Evolutionary conservation across 306 rosid genomes (phyloP), one percentile per base, ranked within the genome.

Genomic region (Quercus rubra): DNA sequence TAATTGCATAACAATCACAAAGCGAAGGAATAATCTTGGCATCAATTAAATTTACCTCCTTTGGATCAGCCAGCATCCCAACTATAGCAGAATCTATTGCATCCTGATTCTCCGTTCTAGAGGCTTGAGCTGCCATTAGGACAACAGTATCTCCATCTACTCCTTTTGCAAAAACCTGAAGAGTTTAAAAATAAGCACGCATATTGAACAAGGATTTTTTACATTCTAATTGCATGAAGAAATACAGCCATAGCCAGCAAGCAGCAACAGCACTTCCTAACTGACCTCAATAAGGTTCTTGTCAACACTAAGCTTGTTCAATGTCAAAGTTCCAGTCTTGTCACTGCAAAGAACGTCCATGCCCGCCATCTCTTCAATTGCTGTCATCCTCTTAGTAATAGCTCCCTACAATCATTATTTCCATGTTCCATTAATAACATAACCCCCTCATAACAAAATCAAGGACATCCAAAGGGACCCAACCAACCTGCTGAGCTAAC

Each of bases 301-400:
- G 79, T 95, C 99, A 71, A 95, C 99, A 3, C 90, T 82, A 52
- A 95, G 97, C 90, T 91, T 95, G 85, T 95, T 95, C 54, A 95
- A 74, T 7, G 99, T 95, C 78, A 95, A 85, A 70, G 99, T 95
- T 81, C 99, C 99, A 9, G 99, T 95, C 85, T 95, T 95, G 75
- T 95, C 99, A 79, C 99, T 95, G 90, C 97, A 95, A 85, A 95
- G 99, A 79, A 95, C 99, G 68, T 95, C 99, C 99, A 95, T 96
- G 85, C 99, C 98, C 2, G 99, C 99, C 99, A 96, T 96, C 81
- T 96, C 99, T 87, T 96, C 99, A 70, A 95, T 95, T 68, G 99
- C 97, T 49, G 99, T 95, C 99, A 95, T 95, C 88, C 99, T 90
- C 89, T 95, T 95, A 51, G 99, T 94, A 84, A 94, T 94, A 73